Evolutionary conservation across 129 eudicot species (phyloP), one percentile per base, ranked within the genome.

Genomic region (Ambrosia artemisiifolia): DNA sequence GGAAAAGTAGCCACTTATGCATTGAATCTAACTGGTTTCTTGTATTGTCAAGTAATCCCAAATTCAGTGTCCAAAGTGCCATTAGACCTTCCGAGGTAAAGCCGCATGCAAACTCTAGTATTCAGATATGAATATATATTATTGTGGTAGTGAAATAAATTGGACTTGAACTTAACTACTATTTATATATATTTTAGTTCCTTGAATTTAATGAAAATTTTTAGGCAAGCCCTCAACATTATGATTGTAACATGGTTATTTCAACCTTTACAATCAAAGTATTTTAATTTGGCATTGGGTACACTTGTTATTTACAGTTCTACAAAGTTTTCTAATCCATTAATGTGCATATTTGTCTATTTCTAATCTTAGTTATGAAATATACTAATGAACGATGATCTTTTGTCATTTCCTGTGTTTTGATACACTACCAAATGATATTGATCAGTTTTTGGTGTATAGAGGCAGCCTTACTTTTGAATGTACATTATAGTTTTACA

Each of bases 1-100:
- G 85, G 79, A 54, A 88, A 86, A 80, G 92, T 94, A 71, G 95
- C 98, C 54, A 75, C 84, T 36, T 82, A 90, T 67, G 95, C 96
- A 14, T 65, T 94, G 82, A 81, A 87, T 68, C 75, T 87, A 63
- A 94, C 96, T 47, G 93, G 93, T 8, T 82, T 90, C 77, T 90
- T 87, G 53, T 75, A 83, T 65, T 85, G 92, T 76, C 90, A 87
- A 82, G 78, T 83, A 44, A 62, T 72, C 46, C 90, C 96, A 69
- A 50, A 63, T 71, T 79, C 84, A 67, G 76, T 64, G 73, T 75
- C 79, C 65, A 77, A 60, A 50, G 81, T 46, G 43, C 66, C 67
- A 80, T 40, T 73, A 47, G 73, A 81, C 7, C 73, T 38, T 67
- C 65, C 65, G 20, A 73, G 81, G 88, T 81, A 78, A 72, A 28